A percentile compares a stretch with the other conserved stretches of the same genome.
Conservation (phyloP, 345 rosid genomes). For the Eucalyptus regnans region DNA sequence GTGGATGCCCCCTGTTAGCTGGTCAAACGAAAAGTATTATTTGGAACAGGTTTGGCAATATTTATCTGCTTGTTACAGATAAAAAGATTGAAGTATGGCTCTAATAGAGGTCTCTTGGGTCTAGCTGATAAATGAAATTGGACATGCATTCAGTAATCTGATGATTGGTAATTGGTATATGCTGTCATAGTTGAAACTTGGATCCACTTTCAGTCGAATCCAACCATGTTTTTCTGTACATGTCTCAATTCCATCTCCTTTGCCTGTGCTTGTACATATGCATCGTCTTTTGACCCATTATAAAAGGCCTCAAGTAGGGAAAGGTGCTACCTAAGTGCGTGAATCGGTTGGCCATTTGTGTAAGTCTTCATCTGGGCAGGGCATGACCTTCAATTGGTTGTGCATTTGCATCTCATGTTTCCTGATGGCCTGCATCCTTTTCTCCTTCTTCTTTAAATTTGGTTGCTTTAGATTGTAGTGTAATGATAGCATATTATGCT, state of each 20-base stretch:
- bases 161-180: not conserved
- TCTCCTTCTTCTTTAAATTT: not conserved
- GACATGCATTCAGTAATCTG: not conserved
- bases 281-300: not conserved
- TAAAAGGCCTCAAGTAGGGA: not conserved
- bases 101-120: not conserved
- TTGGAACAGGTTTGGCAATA: slow-evolving; percentile 57
- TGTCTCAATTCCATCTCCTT: not conserved
- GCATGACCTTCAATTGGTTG: not conserved
- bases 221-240: not conserved
- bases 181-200: not conserved
- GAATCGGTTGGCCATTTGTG: not conserved
- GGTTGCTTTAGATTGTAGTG: not conserved
- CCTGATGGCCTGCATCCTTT: not conserved
- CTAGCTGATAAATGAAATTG: not conserved
- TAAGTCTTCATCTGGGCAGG: not conserved
- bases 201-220: not conserved
- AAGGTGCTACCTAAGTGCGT: not conserved
- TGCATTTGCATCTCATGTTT: not conserved
- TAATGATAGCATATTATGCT: not conserved
- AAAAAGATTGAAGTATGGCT: not conserved
- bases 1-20: slow-evolving; percentile 88
- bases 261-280: not conserved
- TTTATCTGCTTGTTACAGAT: not conserved
- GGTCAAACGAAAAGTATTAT: slow-evolving; percentile 92